phyloP scores from a whole-genome alignment of 1,284 basidiomycete genomes.

The Ganoderma meredithae region DNA sequence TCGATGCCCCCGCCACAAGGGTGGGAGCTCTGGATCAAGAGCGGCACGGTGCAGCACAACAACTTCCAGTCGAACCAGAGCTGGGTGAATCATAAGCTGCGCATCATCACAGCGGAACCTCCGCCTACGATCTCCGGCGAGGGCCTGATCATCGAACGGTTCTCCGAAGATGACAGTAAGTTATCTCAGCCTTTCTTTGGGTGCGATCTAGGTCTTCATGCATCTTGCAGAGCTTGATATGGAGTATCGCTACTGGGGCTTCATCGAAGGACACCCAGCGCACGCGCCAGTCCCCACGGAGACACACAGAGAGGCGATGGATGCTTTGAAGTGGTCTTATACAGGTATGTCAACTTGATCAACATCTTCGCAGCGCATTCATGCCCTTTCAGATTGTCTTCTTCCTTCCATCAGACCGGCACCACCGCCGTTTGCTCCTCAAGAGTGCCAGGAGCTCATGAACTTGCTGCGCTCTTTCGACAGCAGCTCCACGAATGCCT shows the following conservation, averaged over 20 bases:
- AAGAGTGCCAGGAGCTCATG: constrained; percentile 77
- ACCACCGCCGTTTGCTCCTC: constrained; percentile 71
- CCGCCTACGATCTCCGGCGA: constrained; percentile 39
- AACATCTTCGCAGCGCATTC: constrained; percentile 4
- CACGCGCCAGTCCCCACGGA: constrained; percentile 60
- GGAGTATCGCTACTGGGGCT: constrained; percentile 80
- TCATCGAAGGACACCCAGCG: constrained; percentile 76
- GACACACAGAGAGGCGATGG: constrained; percentile 69
- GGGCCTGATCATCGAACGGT: constrained; percentile 32
- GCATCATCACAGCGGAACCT: constrained; percentile 58
- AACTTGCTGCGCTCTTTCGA: constrained; percentile 63
- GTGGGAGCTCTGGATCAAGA: constrained; percentile 64
- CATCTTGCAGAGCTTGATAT: constrained; percentile 61
- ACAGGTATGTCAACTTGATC: constrained; percentile 53
- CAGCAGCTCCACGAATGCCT: constrained; percentile 41
- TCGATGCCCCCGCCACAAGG: constrained; percentile 45
- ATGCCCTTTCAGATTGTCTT: constrained; percentile 58
- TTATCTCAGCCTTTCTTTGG: constrained; percentile 24
- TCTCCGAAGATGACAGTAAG: constrained; percentile 61
- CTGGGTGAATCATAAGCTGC: constrained; percentile 71
- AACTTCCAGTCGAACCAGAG: constrained; percentile 51
- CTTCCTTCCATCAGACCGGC: constrained; percentile 61
- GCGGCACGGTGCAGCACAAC: constrained; percentile 42
- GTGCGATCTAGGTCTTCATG: background rate
- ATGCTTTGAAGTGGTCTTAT: constrained; percentile 78